These are phyloP conservation scores for Kurtzmaniella quercitrusa DNA, from an alignment of 1,139 yeast genomes.

Conservation along the genomic window DNA sequence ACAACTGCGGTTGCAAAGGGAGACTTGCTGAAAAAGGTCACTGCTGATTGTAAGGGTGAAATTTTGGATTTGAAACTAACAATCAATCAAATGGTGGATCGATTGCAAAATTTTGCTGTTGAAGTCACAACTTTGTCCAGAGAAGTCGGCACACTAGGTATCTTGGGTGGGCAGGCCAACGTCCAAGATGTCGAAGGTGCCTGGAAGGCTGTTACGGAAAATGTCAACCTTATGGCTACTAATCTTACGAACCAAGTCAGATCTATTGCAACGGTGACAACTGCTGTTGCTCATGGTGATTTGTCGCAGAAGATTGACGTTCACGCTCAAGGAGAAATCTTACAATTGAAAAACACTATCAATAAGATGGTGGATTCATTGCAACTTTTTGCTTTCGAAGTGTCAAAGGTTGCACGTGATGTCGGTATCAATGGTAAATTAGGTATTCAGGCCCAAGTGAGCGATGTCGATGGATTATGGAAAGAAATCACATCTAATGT, in stretches of 20 bases:
- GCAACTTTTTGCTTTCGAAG: slow-evolving; percentile 84
- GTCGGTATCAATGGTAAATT: slow-evolving; percentile 91
- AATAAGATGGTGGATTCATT: slow-evolving; percentile 90
- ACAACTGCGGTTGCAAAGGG: slow-evolving; percentile 94
- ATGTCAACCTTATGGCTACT: slow-evolving; percentile 86
- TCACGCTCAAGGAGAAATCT: slow-evolving; percentile 83
- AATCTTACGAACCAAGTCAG: slow-evolving; percentile 86
- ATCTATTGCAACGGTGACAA: slow-evolving; percentile 85
- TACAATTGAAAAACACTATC: slow-evolving; percentile 74
- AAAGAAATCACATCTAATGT: slow-evolving; percentile 91
- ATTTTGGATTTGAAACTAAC: slow-evolving; percentile 76
- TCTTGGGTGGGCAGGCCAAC: slow-evolving; percentile 86
- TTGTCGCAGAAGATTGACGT: slow-evolving; percentile 83
- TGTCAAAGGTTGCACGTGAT: slow-evolving; percentile 84
- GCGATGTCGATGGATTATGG: slow-evolving; percentile 90
- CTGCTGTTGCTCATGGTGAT: slow-evolving; percentile 92
- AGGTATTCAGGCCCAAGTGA: slow-evolving; percentile 88
- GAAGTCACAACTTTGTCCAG: slow-evolving; percentile 85
- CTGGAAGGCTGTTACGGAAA: slow-evolving; percentile 89
- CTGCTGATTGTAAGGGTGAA: slow-evolving; percentile 89
- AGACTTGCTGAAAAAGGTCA: slow-evolving; percentile 77
- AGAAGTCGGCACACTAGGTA: slow-evolving; percentile 88
- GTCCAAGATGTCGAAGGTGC: slow-evolving; percentile 93
- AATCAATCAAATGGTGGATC: slow-evolving; percentile 83
- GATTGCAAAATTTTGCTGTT: slow-evolving; percentile 81